These are phyloP conservation scores for Balansia obtecta DNA, from an alignment of 2,329 filamentous ascomycete species.

Conservation along the genomic window DNA sequence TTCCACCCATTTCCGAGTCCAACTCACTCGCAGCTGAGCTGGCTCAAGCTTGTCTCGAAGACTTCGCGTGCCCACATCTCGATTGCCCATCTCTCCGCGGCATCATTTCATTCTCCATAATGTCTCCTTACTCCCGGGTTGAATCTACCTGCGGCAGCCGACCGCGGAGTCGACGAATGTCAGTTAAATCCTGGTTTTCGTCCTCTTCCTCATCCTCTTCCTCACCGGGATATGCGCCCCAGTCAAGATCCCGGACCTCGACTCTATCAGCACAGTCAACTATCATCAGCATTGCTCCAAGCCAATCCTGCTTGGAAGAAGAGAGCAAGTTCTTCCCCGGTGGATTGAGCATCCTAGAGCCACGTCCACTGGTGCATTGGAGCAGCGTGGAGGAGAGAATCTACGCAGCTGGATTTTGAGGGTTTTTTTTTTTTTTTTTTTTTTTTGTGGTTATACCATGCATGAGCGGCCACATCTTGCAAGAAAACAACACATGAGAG, in stretches of 20 bases:
- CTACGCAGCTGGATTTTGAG: slow-evolving; percentile 14
- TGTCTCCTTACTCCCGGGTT: background rate
- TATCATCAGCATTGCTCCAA: slow-evolving; percentile 47
- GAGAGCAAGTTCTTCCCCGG: slow-evolving; percentile 40
- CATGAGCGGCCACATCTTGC: background rate
- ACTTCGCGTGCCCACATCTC: background rate
- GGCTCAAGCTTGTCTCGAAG: background rate
- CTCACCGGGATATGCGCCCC: background rate
- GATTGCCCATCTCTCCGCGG: background rate
- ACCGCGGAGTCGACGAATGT: background rate
- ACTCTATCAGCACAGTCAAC: slow-evolving; percentile 33
- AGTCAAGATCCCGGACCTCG: slow-evolving; percentile 17
- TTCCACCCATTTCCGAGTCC: background rate
- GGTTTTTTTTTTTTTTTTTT: too few relatives aligned
- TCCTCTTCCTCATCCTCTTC: background rate
- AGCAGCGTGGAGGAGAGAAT: slow-evolving; percentile 51
- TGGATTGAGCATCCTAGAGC: slow-evolving; percentile 46
- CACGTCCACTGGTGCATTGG: slow-evolving; percentile 50
- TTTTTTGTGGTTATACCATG: too few relatives aligned
- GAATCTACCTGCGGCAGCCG: background rate
- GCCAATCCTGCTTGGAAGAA: slow-evolving; percentile 46
- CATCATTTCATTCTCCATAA: background rate
- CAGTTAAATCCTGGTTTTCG: background rate
- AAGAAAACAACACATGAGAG: too few relatives aligned
- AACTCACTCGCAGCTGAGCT: background rate